Percentiles rank a stretch among this genome's conserved stretches.
These are phyloP conservation scores for Leptomonas seymouri DNA, from an alignment of 208 protist species.

Conservation along the genomic window DNA sequence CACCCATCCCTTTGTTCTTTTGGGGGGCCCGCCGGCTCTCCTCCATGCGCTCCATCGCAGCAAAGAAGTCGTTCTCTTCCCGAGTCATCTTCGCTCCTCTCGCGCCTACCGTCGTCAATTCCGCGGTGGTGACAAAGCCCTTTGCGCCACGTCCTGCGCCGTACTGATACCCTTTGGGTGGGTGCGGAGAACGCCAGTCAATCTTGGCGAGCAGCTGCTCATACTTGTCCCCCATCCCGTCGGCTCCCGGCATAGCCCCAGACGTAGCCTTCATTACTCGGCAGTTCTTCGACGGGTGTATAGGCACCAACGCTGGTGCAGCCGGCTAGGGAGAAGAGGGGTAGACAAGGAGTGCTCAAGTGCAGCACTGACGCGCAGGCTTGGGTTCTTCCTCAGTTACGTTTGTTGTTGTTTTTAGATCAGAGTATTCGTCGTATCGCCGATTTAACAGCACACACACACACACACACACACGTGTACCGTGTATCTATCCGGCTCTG, in stretches of 20 bases:
- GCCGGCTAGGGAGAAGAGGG: background rate
- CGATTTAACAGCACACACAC: no score
- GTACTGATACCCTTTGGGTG: constrained; percentile 79
- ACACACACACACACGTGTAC: no score
- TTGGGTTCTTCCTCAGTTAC: no score
- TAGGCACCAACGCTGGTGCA: no score
- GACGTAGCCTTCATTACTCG: background rate
- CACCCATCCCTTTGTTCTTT: constrained; percentile 12
- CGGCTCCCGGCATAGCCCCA: constrained; percentile 1
- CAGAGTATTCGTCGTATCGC: no score
- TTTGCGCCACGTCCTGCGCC: constrained; percentile 81
- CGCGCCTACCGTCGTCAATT: constrained; percentile 50
- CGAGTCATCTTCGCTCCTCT: constrained; percentile 34
- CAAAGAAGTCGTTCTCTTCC: constrained; percentile 58
- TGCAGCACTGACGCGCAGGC: no score
- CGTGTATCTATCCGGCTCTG: no score
- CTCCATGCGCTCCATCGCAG: constrained; percentile 62
- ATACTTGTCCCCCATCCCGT: constrained; percentile 61
- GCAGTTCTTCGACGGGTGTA: no score
- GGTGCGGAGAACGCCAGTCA: constrained; percentile 70
- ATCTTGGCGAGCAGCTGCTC: constrained; percentile 73
- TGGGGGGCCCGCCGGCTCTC: constrained; percentile 12
- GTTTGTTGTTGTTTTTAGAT: no score
- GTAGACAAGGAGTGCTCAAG: background rate
- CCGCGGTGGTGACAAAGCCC: constrained; percentile 72